Percentiles rank a stretch among this genome's conserved stretches.
Evolutionary conservation across 257 asterid species (phyloP).

Genomic region (Anisodus tanguticus): DNA sequence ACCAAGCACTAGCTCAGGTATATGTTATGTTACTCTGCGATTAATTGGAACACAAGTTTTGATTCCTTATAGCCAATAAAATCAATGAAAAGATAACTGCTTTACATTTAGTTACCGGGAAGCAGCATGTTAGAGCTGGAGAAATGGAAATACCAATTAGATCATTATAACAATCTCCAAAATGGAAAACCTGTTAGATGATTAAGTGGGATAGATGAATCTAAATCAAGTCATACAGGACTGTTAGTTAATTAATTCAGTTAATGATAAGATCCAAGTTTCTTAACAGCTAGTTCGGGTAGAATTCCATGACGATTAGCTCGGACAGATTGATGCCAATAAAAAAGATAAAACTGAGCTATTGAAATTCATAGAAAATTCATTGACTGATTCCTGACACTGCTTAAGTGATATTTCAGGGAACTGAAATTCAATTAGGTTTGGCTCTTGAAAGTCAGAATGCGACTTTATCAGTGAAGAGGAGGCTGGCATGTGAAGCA

Average conservation of each 20-base stretch:
- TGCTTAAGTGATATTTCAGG: conserved; percentile 49
- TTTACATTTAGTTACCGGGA: background rate
- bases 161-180: background rate
- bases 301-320: background rate
- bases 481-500: conserved; percentile 88
- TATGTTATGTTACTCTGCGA: background rate
- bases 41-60: background rate
- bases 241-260: background rate
- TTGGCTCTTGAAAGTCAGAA: conserved; percentile 75
- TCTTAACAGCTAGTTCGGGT: background rate
- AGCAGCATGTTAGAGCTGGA: background rate
- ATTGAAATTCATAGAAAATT: background rate
- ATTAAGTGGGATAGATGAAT: background rate
- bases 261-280: background rate
- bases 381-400: background rate
- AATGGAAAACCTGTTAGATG: background rate
- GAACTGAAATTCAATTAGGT: conserved; percentile 84
- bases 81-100: background rate
- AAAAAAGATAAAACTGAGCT: background rate
- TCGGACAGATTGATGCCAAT: background rate
- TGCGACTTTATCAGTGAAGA: conserved; percentile 82
- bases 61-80: background rate
- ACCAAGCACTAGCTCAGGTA: conserved; percentile 84
- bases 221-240: background rate
- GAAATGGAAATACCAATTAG: background rate